phyloP scores from a whole-genome alignment of 2,329 filamentous ascomycete species.

The Lachnellula willkommii region DNA sequence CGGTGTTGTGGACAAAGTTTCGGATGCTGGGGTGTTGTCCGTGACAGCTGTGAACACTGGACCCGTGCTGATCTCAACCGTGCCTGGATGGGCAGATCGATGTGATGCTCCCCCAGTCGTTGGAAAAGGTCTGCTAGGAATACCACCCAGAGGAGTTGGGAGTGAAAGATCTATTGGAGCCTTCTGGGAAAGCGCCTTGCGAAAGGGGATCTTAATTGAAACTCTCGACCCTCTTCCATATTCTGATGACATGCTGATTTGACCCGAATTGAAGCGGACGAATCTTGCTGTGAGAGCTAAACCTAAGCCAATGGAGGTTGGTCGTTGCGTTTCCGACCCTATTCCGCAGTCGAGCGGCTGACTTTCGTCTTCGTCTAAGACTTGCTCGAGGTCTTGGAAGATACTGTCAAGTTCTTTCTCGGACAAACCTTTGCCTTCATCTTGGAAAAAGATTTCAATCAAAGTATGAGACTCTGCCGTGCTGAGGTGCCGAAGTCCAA shows the following conservation, averaged over 20 bases:
- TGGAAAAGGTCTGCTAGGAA: slow-evolving; percentile 2
- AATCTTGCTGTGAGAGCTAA: slow-evolving; percentile 22
- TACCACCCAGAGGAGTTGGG: slow-evolving; percentile 11
- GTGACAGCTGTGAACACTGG: neutral
- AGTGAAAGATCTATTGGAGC: neutral
- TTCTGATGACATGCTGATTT: slow-evolving; percentile 20
- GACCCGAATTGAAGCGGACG: slow-evolving; percentile 20
- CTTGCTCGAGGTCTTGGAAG: slow-evolving; percentile 22
- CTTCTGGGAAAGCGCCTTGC: slow-evolving; percentile 7
- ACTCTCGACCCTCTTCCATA: slow-evolving; percentile 17
- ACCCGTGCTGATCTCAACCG: neutral
- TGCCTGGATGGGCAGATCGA: neutral
- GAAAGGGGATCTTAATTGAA: slow-evolving; percentile 22
- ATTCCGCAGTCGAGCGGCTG: neutral
- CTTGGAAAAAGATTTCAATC: slow-evolving; percentile 20
- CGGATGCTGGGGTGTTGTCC: neutral
- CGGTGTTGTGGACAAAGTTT: neutral
- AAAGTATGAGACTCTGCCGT: slow-evolving; percentile 12
- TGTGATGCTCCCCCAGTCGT: neutral
- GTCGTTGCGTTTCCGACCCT: neutral
- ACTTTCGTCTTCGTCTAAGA: slow-evolving; percentile 20
- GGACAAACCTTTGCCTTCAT: slow-evolving; percentile 18
- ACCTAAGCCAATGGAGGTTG: slow-evolving; percentile 18
- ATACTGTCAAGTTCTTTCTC: slow-evolving; percentile 20
- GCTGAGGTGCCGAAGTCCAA: slow-evolving; percentile 12